These are phyloP conservation scores for Citrus trifoliata DNA, from an alignment of 345 rosid species.

Conservation along the genomic window DNA sequence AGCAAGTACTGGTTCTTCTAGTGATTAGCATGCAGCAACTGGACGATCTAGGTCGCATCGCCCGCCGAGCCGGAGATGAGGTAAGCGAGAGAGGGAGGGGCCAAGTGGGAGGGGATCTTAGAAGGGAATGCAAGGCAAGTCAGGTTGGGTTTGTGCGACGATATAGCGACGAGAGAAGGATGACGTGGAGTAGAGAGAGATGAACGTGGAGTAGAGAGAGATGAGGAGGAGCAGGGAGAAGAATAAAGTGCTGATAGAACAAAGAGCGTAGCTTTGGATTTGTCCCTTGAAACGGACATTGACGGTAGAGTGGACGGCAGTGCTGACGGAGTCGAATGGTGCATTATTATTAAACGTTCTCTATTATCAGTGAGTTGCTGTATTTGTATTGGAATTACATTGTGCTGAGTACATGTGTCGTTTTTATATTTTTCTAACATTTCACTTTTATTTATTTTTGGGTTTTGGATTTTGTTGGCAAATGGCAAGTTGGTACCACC, in stretches of 20 bases:
- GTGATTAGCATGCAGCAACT: constrained; percentile 81
- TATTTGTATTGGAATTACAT: not conserved
- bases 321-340: not conserved
- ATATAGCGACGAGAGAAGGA: constrained; percentile 7
- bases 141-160: constrained; percentile 25
- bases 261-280: constrained; percentile 41
- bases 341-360: not conserved
- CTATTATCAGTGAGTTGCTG: too few species aligned
- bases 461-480: not conserved
- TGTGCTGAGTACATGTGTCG: not conserved
- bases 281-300: constrained; percentile 33
- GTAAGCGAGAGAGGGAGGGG: constrained; percentile 77
- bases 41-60: constrained; percentile 62
- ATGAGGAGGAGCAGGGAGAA: constrained; percentile 67
- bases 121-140: constrained; percentile 34
- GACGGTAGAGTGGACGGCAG: constrained; percentile 13
- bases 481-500: too few species aligned
- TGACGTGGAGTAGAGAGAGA: constrained; percentile 38
- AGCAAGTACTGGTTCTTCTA: constrained; percentile 58
- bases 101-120: constrained; percentile 49
- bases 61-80: constrained; percentile 69
- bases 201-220: constrained; percentile 41
- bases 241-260: constrained; percentile 48
- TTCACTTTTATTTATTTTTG: not conserved
- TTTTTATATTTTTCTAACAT: not conserved